Base-by-base conservation (phyloP, 2,329 filamentous ascomycete genomes). In the Blastomyces emzantsi region DNA sequence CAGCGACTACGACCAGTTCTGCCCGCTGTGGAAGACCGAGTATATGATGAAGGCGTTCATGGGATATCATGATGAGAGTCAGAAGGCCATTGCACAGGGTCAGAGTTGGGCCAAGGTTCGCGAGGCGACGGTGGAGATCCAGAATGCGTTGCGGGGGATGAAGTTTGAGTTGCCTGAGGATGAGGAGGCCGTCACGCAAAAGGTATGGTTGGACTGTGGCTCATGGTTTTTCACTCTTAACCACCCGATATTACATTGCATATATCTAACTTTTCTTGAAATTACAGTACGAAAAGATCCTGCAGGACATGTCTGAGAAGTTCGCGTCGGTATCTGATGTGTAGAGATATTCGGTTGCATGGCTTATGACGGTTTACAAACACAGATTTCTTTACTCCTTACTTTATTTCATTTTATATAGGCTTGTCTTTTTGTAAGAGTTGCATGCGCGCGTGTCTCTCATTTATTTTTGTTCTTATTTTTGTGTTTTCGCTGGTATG, bases 11-110 rank as follows among this genome's bases (percentile, higher is more conserved):
- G 94, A 99, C 75, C 92, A 97, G 80, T 99, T 96, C 86, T 99
- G 94, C 75, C 94, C 94, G 60, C 85, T 99, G 73, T 99, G 94
- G 94, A 99, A 99, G 88, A 99, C 94, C 0, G 90, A 96, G 77
- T 99, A 94, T 88, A 97, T 99, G 94, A 99, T 99, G 94, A 97
- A 96, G 85, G 89, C 91, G 68, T 97, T 99, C 87, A 90, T 99
- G 83, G 90, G 88, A 64, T 99, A 93, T 85, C 91, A 97, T 76
- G 95, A 99, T 73, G 94, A 99, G 82, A 88, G 91, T 30, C 93
- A 97, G 77, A 97, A 97, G 85, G 92, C 91, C 7, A 85, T 99
- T 73, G 84, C 89, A 6, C 91, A 96, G 77, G 94, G 94, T 66
- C 89, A 93, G 78, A 88, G 81, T 78, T 99, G 94, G 94, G 81